These are phyloP conservation scores for Schoenoplectus triqueter DNA, from an alignment of 202 grass and related monocot genomes.

Conservation along the genomic window DNA sequence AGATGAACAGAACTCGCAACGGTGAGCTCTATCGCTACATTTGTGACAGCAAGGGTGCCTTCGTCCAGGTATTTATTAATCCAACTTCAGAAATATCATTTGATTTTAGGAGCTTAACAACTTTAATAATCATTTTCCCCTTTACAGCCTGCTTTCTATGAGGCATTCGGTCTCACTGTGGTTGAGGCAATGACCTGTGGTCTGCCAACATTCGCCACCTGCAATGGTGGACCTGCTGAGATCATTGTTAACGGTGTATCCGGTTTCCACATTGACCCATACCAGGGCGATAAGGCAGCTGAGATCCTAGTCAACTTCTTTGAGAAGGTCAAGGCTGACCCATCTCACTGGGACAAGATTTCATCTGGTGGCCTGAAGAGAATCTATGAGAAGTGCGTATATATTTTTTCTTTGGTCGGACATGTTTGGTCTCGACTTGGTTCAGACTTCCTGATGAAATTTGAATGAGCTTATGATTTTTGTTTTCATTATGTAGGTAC, in stretches of 20 bases:
- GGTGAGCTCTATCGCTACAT: slow-evolving; percentile 86
- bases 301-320: slow-evolving; percentile 86
- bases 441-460: neutral
- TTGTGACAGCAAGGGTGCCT: slow-evolving; percentile 80
- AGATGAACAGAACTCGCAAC: slow-evolving; percentile 90
- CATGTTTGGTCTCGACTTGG: neutral
- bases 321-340: slow-evolving; percentile 61
- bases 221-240: slow-evolving; percentile 81
- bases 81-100: too few species aligned
- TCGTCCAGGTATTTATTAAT: slow-evolving; percentile 64
- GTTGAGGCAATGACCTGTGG: slow-evolving; percentile 90
- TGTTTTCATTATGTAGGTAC: slow-evolving; percentile 53
- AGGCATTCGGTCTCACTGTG: slow-evolving; percentile 83
- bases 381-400: slow-evolving; percentile 76
- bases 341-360: slow-evolving; percentile 77
- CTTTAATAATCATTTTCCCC: slow-evolving; percentile 9
- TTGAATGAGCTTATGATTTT: neutral
- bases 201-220: slow-evolving; percentile 84
- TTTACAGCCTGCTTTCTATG: slow-evolving; percentile 81
- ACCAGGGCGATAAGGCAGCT: slow-evolving; percentile 81
- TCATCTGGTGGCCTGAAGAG: slow-evolving; percentile 73
- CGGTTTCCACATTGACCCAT: slow-evolving; percentile 89
- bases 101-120: neutral
- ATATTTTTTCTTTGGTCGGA: neutral
- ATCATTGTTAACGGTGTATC: slow-evolving; percentile 95